Conservation (phyloP, 768 basidiomycete species). For the Leucocoprinus birnbaumii region DNA sequence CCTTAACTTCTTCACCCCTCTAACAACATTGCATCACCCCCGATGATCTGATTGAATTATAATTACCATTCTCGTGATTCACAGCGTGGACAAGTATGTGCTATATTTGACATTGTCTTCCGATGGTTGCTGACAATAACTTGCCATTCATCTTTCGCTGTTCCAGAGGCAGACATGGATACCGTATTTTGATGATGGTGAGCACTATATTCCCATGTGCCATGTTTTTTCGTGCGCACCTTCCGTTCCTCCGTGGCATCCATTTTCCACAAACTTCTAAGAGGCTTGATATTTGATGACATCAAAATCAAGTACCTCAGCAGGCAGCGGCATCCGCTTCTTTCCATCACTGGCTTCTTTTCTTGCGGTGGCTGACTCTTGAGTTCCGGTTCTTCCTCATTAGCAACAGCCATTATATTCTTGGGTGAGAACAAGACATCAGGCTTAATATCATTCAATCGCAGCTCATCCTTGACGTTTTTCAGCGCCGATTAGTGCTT, state of each 20-base stretch:
- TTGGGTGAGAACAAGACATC: slow-evolving; percentile 32
- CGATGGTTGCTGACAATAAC: slow-evolving; percentile 5
- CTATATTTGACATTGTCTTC: background rate
- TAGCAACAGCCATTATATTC: slow-evolving; percentile 84
- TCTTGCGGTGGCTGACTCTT: background rate
- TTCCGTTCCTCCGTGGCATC: background rate
- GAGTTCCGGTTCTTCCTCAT: slow-evolving; percentile 8
- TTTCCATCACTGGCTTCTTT: background rate
- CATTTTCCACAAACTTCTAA: too few relatives aligned
- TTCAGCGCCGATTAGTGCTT: slow-evolving; percentile 77
- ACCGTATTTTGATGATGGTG: slow-evolving; percentile 84
- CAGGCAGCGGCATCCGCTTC: too few relatives aligned
- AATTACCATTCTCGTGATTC: background rate
- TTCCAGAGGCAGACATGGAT: slow-evolving; percentile 75
- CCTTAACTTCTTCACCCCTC: background rate
- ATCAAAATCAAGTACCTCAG: too few relatives aligned
- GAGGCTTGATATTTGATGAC: too few relatives aligned
- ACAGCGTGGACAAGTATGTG: slow-evolving; percentile 60
- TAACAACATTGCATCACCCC: background rate
- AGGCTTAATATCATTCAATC: background rate
- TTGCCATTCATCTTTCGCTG: slow-evolving; percentile 3
- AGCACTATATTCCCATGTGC: slow-evolving; percentile 24
- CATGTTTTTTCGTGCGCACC: too few relatives aligned
- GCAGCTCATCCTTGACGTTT: too few relatives aligned
- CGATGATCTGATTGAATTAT: background rate